Conservation (phyloP, 352 stramenopile genomes). For the Phytopythium chamaehyphon region DNA sequence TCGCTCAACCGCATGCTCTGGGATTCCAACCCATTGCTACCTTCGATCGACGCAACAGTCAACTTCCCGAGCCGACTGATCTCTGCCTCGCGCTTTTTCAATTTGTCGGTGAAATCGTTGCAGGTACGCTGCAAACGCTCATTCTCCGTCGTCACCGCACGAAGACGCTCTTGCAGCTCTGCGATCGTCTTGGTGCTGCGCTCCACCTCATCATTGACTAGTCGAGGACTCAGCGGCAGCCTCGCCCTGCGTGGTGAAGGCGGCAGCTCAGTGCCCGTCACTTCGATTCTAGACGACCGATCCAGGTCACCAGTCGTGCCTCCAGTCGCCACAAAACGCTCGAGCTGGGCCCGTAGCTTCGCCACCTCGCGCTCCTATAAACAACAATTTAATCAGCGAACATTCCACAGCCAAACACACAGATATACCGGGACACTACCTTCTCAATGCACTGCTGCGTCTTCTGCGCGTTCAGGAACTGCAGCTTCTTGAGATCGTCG, state of each 20-base stretch:
- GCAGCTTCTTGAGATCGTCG: slow-evolving; percentile 69
- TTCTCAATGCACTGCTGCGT: slow-evolving; percentile 52
- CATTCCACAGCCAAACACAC: slow-evolving; percentile 1
- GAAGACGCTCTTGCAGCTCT: slow-evolving; percentile 44
- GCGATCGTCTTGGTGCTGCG: slow-evolving; percentile 15
- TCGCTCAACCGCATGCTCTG: slow-evolving; percentile 19
- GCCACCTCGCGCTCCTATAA: slow-evolving; percentile 53
- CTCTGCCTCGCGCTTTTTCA: slow-evolving; percentile 63
- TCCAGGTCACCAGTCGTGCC: slow-evolving; percentile 8
- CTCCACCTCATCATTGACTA: slow-evolving; percentile 1
- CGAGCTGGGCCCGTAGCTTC: slow-evolving; percentile 64
- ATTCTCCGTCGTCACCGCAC: slow-evolving; percentile 43
- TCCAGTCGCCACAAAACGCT: slow-evolving; percentile 42
- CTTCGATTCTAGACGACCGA: slow-evolving; percentile 24
- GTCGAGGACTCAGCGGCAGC: slow-evolving; percentile 5
- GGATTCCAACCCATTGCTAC: slow-evolving; percentile 14
- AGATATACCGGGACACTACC: slow-evolving; percentile 17
- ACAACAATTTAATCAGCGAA: neutral
- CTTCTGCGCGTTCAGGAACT: slow-evolving; percentile 62
- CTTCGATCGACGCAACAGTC: slow-evolving; percentile 24
- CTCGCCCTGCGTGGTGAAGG: slow-evolving; percentile 15
- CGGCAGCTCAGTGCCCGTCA: slow-evolving; percentile 17
- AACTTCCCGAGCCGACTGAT: slow-evolving; percentile 61
- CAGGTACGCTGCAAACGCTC: slow-evolving; percentile 29
- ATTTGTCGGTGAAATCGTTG: slow-evolving; percentile 41